A percentile compares a stretch with the other conserved stretches of the same genome.
phyloP scores from a whole-genome alignment of 148 eudicot species.

The Agrostemma githago region DNA sequence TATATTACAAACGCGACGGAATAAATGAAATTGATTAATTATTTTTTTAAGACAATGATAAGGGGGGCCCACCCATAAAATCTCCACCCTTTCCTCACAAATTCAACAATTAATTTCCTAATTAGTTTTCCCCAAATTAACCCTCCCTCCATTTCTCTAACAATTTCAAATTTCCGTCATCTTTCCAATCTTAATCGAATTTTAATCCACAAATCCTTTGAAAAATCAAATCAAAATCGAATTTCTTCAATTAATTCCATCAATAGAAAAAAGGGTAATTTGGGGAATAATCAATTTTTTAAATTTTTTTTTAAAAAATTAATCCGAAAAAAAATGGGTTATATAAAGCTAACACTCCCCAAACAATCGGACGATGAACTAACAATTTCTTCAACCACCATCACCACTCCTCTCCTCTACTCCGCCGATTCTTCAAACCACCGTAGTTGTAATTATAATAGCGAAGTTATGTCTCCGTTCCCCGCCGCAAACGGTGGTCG shows the following conservation, averaged over 20 bases:
- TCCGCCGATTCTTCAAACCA: too few species aligned
- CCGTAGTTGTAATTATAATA: background rate
- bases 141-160: background rate
- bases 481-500: conserved; percentile 17
- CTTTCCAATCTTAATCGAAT: background rate
- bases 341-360: conserved; percentile 28
- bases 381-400: conserved; percentile 2
- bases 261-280: background rate
- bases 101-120: background rate
- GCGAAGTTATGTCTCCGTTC: conserved; percentile 13
- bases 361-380: conserved; percentile 23
- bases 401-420: background rate
- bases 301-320: too few species aligned
- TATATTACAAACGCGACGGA: too few species aligned
- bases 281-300: background rate
- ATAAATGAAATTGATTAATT: too few species aligned
- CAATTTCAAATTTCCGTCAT: background rate
- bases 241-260: too few species aligned
- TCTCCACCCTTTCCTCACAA: background rate
- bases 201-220: too few species aligned
- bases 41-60: background rate
- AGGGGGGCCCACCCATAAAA: background rate
- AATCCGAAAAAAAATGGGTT: background rate
- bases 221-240: too few species aligned
- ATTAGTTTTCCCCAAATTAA: background rate